A percentile compares a stretch with the other conserved stretches of the same genome.
These are phyloP conservation scores for Scutellaria barbata DNA, from an alignment of 257 asterid species.

Conservation along the genomic window DNA sequence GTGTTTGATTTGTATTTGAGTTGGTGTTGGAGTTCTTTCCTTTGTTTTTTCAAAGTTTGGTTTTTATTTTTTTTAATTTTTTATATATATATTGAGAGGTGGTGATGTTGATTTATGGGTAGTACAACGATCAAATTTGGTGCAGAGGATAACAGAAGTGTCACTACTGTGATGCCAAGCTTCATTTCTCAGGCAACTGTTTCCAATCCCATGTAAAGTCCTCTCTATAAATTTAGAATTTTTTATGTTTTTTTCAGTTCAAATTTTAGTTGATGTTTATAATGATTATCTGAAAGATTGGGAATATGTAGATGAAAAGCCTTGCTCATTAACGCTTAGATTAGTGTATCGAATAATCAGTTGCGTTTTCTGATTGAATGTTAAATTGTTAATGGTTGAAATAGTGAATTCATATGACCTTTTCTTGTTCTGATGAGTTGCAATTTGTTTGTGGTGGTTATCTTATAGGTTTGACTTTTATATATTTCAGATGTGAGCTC, in stretches of 20 bases:
- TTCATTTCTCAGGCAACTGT: conserved; percentile 65
- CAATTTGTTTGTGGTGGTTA: neutral
- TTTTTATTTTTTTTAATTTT: neutral
- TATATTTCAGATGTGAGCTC: neutral
- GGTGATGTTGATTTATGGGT: conserved; percentile 53
- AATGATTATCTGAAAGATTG: neutral
- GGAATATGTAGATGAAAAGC: neutral
- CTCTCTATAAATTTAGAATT: neutral
- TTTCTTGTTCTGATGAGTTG: neutral
- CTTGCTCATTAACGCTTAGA: too few relatives aligned
- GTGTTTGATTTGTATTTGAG: conserved; percentile 50
- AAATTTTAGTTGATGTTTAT: neutral
- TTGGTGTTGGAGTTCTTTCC: conserved; percentile 26
- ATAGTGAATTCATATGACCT: neutral
- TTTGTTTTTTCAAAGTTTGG: conserved; percentile 37
- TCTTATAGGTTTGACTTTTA: conserved; percentile 21
- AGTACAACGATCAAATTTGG: conserved; percentile 55
- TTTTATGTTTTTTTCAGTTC: neutral
- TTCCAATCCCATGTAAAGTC: conserved; percentile 66
- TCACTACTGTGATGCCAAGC: conserved; percentile 78
- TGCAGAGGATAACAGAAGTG: conserved; percentile 51
- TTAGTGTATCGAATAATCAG: neutral
- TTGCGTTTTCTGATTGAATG: conserved; percentile 10
- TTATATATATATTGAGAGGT: conserved; percentile 37
- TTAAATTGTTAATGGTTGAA: neutral